phyloP scores from a whole-genome alignment of 2,329 filamentous ascomycete species.

The Penicillium paneum region DNA sequence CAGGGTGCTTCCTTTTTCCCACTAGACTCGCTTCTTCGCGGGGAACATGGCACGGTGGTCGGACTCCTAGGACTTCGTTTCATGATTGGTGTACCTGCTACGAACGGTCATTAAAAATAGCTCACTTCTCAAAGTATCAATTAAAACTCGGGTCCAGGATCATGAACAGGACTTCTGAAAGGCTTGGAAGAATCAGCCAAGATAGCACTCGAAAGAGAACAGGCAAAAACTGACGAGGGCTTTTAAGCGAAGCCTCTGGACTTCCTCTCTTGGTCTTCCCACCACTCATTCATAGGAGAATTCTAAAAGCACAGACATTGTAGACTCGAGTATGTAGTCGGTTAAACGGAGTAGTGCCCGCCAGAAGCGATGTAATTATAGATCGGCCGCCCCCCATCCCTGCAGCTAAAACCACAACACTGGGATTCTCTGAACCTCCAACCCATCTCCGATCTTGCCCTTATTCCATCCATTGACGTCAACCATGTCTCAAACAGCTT shows the following conservation, averaged over 20 bases:
- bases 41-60: conserved; percentile 3
- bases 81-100: conserved; percentile 9
- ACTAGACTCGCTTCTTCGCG: background rate
- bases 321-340: background rate
- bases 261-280: background rate
- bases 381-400: conserved; percentile 25
- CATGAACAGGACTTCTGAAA: background rate
- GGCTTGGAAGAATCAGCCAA: background rate
- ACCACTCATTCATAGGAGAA: background rate
- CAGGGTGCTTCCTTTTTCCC: background rate
- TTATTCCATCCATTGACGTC: conserved; percentile 5
- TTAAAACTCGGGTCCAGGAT: background rate
- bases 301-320: conserved; percentile 11
- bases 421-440: conserved; percentile 25
- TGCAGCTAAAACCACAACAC: conserved; percentile 35
- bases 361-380: conserved; percentile 29
- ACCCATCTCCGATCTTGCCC: conserved; percentile 8
- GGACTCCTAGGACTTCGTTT: background rate
- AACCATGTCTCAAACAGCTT: conserved; percentile 2
- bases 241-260: background rate
- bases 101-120: conserved; percentile 7
- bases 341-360: conserved; percentile 8
- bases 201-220: background rate
- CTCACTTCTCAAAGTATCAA: background rate
- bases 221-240: conserved; percentile 1